A percentile compares a stretch with the other conserved stretches of the same genome.
These are phyloP conservation scores for Kluyveromyces sp. DNA, from an alignment of 1,139 yeast genomes.

Conservation along the genomic window DNA sequence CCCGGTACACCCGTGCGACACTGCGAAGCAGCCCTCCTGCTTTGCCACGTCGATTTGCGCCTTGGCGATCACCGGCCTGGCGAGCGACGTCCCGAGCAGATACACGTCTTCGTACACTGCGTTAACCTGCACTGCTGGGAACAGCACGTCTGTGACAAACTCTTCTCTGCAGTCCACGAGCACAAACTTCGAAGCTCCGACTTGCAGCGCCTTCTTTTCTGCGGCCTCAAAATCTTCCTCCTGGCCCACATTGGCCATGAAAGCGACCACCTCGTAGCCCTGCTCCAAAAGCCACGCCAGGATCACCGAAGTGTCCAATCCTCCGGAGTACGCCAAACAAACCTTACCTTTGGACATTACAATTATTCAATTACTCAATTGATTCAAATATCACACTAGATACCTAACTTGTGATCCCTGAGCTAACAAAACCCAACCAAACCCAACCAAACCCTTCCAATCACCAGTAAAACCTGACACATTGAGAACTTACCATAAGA, in stretches of 20 bases:
- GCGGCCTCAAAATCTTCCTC: constrained; percentile 99
- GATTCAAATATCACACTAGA: no score
- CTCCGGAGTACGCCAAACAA: constrained; percentile 98
- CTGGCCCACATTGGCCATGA: constrained; percentile 96
- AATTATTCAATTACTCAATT: no score
- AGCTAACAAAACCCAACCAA: no score
- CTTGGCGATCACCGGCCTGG: constrained; percentile 97
- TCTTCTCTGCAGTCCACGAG: constrained; percentile 92
- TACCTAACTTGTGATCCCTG: no score
- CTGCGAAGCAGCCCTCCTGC: constrained; percentile 96
- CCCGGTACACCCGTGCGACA: constrained; percentile 98
- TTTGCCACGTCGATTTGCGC: constrained; percentile 97
- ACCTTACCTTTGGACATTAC: constrained; percentile 93
- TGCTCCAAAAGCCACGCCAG: constrained; percentile 96
- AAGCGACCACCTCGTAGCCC: constrained; percentile 97
- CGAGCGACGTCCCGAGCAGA: constrained; percentile 91
- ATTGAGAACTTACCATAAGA: no score
- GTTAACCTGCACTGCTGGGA: constrained; percentile 94
- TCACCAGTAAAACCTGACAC: no score
- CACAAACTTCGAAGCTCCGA: constrained; percentile 95
- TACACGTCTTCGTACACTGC: constrained; percentile 97
- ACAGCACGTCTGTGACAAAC: constrained; percentile 83
- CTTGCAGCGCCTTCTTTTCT: constrained; percentile 87
- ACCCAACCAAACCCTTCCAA: no score
- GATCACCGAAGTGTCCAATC: constrained; percentile 95